Evolutionary conservation across 176 grass and related monocot species (phyloP), one percentile per base, ranked within the genome.

Genomic region (Avena insularis): DNA sequence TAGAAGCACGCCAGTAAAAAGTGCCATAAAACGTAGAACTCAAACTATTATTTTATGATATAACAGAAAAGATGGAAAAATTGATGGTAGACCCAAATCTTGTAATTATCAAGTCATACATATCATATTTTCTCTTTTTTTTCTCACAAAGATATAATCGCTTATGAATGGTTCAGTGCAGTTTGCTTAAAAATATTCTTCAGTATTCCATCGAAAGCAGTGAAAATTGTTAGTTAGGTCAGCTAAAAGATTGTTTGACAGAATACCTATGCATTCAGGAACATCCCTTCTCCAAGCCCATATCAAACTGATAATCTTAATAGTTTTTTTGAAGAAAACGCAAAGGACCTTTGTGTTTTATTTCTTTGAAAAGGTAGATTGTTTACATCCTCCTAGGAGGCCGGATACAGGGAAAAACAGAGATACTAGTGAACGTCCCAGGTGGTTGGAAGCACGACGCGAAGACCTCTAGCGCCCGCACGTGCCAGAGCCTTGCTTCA

Each of bases 251-350:
- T 51, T 0, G 15, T 81, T 80, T 65, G 63, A 81, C 8, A 49
- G 23, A 46, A 63, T 64, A 23, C 58, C 15, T 63, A 46, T 80
- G 38, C 14, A 27, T 21, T 59, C 12, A 43, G 12, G 58, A 65
- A 43, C 40, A 80, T 80, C n/a, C 60, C 40, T 80, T 25, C 58
- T 80, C 21, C 59, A 31, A 65, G 21, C 59, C 59, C 40, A 80
- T 64, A 80, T 49, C 21, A 65, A 80, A 47, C 8, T 8, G 59
- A 80, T 49, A 46, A 49, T 80, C 40, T 48, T 80, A 63, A 48
- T 63, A 1, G 13, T 80, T 35, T 35, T 35, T 35, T 35, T 35
- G 33, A 35, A 3, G 3, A 35, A 35, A 35, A 35, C 33, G 0
- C 33, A 35, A 35, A 35, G 33, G 33, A 35, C 33, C 33, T 35